phyloP scores from a whole-genome alignment of 345 rosid species.

The Bruguiera parviflora region DNA sequence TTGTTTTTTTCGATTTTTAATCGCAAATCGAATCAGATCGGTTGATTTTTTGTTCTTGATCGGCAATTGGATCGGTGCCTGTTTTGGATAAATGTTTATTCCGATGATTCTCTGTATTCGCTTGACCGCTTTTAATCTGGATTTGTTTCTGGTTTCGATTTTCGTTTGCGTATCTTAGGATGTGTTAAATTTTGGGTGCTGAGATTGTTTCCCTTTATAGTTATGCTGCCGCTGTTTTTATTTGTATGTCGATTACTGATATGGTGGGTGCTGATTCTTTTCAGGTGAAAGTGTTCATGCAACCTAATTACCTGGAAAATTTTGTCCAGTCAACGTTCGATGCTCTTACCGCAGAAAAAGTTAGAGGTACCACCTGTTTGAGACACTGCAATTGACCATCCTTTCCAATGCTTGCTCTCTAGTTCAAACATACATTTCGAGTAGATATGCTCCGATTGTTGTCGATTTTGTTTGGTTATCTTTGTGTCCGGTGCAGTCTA shows the following conservation, averaged over 20 bases:
- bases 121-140: too few species aligned
- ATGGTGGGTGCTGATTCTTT: constrained; percentile 9
- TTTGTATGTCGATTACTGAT: neutral
- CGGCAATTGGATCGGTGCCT: too few species aligned
- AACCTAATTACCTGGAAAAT: constrained; percentile 78
- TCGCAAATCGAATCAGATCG: neutral
- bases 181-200: too few species aligned
- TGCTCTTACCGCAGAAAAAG: constrained; percentile 73
- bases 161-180: neutral
- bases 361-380: constrained; percentile 51
- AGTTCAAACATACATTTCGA: too few species aligned
- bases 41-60: neutral
- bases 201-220: neutral
- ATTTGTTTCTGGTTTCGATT: too few species aligned
- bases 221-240: neutral
- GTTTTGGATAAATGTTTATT: too few species aligned
- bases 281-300: constrained; percentile 89
- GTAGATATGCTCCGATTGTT: too few species aligned
- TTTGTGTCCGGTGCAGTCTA: neutral
- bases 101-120: too few species aligned
- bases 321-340: constrained; percentile 88
- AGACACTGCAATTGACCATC: too few species aligned
- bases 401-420: too few species aligned
- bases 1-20: neutral
- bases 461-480: neutral